Conservation (phyloP, 2,329 filamentous ascomycete genomes). For the Alternaria arbusti region DNA sequence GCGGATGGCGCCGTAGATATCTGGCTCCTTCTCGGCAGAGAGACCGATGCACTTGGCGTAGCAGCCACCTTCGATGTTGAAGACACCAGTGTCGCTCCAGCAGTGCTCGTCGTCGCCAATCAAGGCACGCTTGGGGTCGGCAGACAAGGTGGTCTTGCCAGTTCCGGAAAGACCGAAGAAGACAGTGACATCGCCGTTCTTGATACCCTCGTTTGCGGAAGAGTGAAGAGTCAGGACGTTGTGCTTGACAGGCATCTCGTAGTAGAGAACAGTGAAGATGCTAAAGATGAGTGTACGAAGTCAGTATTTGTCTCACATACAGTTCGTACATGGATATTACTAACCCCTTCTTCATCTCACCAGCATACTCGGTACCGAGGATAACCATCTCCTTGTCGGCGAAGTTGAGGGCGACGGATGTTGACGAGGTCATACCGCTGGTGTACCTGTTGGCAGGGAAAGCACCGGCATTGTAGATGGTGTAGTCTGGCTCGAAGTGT, state of each 20-base stretch:
- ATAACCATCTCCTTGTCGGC: slow-evolving; percentile 99
- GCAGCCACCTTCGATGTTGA: slow-evolving; percentile 99
- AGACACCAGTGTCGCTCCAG: slow-evolving; percentile 95
- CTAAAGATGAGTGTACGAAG: slow-evolving; percentile 42
- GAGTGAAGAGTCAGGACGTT: slow-evolving; percentile 98
- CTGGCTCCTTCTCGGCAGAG: slow-evolving; percentile 97
- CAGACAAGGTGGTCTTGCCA: slow-evolving; percentile 97
- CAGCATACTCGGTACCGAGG: slow-evolving; percentile 96
- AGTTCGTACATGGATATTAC: too few species aligned
- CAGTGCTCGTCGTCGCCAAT: slow-evolving; percentile 99
- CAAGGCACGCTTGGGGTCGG: slow-evolving; percentile 92
- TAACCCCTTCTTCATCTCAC: slow-evolving; percentile 73
- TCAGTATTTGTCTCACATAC: too few species aligned
- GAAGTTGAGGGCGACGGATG: slow-evolving; percentile 98
- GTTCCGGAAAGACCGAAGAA: slow-evolving; percentile 99
- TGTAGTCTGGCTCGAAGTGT: slow-evolving; percentile 98
- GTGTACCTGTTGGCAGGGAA: slow-evolving; percentile 99
- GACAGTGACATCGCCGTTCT: slow-evolving; percentile 92
- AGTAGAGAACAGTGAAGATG: slow-evolving; percentile 98
- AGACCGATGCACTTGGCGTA: slow-evolving; percentile 99
- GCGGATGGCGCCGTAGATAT: slow-evolving; percentile 94
- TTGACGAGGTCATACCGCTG: slow-evolving; percentile 97
- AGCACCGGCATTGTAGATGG: slow-evolving; percentile 98
- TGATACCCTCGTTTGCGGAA: slow-evolving; percentile 89
- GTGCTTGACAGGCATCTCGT: slow-evolving; percentile 99